These are phyloP conservation scores for Naganishia vaughanmartiniae DNA, from an alignment of 768 basidiomycete species.

Conservation along the genomic window DNA sequence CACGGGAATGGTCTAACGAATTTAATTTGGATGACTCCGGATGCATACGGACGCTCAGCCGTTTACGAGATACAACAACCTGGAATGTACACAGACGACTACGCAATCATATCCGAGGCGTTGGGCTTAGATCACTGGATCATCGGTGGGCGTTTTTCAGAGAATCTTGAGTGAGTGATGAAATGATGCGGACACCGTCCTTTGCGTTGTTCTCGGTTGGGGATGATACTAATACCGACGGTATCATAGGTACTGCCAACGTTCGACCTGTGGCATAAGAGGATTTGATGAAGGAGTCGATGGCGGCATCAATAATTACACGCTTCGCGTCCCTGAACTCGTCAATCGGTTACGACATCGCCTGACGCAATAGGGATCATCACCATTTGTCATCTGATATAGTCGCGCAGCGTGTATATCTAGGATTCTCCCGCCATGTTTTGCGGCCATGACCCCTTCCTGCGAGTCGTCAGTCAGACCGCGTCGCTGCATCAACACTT, in stretches of 20 bases:
- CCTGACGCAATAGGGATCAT: background rate
- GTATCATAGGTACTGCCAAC: background rate
- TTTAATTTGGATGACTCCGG: conserved; percentile 38
- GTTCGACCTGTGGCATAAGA: background rate
- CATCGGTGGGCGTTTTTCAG: background rate
- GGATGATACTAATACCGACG: too few relatives aligned
- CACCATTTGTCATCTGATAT: background rate
- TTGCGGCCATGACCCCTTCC: too few relatives aligned
- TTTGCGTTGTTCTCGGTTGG: too few relatives aligned
- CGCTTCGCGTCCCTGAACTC: background rate
- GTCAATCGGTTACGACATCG: background rate
- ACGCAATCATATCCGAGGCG: conserved; percentile 22
- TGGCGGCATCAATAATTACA: background rate
- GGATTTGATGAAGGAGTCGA: background rate
- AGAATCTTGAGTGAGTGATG: background rate
- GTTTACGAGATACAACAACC: conserved; percentile 31
- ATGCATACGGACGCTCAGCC: conserved; percentile 20
- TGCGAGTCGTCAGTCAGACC: too few relatives aligned
- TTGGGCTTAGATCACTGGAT: conserved; percentile 30
- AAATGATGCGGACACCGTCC: too few relatives aligned
- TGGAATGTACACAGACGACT: conserved; percentile 28
- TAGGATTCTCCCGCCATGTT: too few relatives aligned
- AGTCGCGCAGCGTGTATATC: too few relatives aligned
- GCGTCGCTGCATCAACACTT: too few relatives aligned
- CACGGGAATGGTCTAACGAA: conserved; percentile 43